Conservation (phyloP, 78 protist species). For the Ministeria vibrans region DNA sequence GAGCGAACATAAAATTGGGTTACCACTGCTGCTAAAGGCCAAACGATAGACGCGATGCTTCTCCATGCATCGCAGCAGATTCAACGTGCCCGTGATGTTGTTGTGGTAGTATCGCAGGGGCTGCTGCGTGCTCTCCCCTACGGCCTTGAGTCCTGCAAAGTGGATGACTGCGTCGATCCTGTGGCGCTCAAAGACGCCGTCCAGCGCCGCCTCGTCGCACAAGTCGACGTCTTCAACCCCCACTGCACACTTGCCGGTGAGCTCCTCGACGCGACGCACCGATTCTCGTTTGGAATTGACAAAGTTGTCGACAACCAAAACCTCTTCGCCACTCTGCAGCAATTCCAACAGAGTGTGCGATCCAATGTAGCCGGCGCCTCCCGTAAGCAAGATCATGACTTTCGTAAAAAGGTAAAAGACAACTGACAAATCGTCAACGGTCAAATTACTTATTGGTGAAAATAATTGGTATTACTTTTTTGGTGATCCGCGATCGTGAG, state of each 20-base stretch:
- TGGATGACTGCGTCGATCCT: slow-evolving; percentile 62
- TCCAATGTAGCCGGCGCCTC: slow-evolving; percentile 91
- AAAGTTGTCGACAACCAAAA: slow-evolving; percentile 83
- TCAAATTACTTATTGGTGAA: too few species aligned
- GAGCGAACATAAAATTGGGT: too few species aligned
- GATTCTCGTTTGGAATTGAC: slow-evolving; percentile 48
- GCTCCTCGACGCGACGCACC: slow-evolving; percentile 54
- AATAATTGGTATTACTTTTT: too few species aligned
- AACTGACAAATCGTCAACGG: too few species aligned
- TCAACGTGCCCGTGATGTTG: slow-evolving; percentile 80
- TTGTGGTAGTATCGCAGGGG: slow-evolving; percentile 90
- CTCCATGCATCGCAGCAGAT: slow-evolving; percentile 71
- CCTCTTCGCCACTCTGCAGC: slow-evolving; percentile 64
- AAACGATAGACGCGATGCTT: slow-evolving; percentile 42
- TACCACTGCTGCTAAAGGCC: slow-evolving; percentile 93
- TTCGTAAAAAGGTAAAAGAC: too few species aligned
- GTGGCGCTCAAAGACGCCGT: slow-evolving; percentile 32
- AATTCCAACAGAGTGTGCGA: slow-evolving; percentile 79
- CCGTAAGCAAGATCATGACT: neutral
- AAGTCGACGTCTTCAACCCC: slow-evolving; percentile 49
- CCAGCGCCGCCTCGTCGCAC: slow-evolving; percentile 42
- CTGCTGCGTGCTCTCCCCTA: slow-evolving; percentile 78
- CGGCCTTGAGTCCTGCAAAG: slow-evolving; percentile 91
- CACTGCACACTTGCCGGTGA: slow-evolving; percentile 54
- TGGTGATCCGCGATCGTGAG: too few species aligned